These are phyloP conservation scores for Talaromyces sp. DNA, from an alignment of 2,329 filamentous ascomycete species.

Conservation along the genomic window DNA sequence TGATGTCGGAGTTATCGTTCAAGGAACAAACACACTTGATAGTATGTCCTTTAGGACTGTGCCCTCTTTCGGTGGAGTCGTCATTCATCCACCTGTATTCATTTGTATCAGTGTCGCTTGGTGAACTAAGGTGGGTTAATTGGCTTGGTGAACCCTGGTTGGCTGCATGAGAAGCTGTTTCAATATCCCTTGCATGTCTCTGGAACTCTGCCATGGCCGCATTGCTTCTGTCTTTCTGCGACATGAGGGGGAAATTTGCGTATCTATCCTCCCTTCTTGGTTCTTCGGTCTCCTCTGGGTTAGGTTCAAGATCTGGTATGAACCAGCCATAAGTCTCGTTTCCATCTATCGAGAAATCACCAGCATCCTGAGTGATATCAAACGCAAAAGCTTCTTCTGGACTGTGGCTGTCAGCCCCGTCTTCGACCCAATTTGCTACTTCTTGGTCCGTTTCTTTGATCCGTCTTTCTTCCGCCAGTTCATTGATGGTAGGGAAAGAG, in stretches of 20 bases:
- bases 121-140: not conserved
- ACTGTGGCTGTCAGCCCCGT: not conserved
- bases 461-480: not conserved
- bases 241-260: not conserved
- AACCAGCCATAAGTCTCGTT: not conserved
- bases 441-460: not conserved
- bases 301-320: no score
- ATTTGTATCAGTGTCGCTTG: not conserved
- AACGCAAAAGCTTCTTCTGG: not conserved
- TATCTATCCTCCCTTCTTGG: not conserved
- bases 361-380: not conserved
- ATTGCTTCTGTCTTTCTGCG: not conserved
- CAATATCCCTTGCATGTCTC: not conserved
- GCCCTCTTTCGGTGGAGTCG: not conserved
- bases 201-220: not conserved
- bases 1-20: not conserved
- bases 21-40: not conserved
- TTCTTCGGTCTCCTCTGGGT: not conserved
- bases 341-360: not conserved
- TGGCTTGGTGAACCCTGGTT: not conserved
- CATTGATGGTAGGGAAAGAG: not conserved
- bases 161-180: not conserved
- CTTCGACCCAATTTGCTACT: not conserved
- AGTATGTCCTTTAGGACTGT: not conserved
- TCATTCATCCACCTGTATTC: not conserved